phyloP scores from a whole-genome alignment of 257 asterid species.

The Plantago major region DNA sequence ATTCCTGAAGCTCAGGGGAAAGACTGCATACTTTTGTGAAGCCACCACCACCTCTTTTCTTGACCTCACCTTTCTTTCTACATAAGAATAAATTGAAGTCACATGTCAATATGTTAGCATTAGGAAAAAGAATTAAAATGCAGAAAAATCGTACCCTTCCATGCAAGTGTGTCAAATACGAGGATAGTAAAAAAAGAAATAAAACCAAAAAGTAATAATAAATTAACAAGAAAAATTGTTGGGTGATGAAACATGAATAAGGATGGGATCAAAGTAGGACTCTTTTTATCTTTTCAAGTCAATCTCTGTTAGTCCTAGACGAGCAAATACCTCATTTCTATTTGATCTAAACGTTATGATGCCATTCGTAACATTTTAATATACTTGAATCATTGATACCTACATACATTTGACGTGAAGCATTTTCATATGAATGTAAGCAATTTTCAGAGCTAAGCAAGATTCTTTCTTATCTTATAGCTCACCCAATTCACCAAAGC shows the following conservation, averaged over 20 bases:
- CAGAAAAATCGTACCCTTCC: neutral
- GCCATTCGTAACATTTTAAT: no score
- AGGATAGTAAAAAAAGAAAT: neutral
- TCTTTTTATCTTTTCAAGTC: neutral
- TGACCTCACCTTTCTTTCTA: slow-evolving; percentile 47
- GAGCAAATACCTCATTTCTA: neutral
- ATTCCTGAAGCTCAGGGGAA: slow-evolving; percentile 82
- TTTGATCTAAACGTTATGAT: no score
- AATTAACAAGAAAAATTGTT: neutral
- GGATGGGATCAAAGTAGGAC: neutral
- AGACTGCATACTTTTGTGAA: slow-evolving; percentile 84
- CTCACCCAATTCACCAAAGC: no score
- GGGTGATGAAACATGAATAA: neutral
- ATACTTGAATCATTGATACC: no score
- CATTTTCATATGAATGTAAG: no score
- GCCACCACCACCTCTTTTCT: slow-evolving; percentile 77
- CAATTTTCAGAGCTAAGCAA: no score
- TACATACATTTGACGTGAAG: no score
- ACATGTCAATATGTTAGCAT: neutral
- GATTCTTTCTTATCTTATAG: no score
- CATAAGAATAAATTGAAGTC: slow-evolving; percentile 25
- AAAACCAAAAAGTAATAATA: no score
- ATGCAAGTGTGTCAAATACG: slow-evolving; percentile 13
- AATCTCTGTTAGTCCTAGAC: neutral
- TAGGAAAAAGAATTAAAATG: neutral